phyloP scores from a whole-genome alignment of 305 asterid species.

The Ruellia speciosa region DNA sequence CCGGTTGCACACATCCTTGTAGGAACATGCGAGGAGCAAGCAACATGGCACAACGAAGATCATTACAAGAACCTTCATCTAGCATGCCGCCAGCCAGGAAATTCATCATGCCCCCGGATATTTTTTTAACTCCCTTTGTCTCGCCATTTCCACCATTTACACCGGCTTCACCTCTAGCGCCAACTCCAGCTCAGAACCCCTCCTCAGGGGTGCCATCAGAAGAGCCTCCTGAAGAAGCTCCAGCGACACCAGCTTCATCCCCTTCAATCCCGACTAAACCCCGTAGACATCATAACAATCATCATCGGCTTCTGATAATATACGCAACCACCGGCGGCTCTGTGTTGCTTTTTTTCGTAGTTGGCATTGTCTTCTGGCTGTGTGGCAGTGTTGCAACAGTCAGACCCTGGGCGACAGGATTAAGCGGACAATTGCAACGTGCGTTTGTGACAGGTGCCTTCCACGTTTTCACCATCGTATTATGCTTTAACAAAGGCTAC shows the following conservation, averaged over 20 bases:
- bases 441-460: slow-evolving; percentile 51
- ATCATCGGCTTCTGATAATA: slow-evolving; percentile 11
- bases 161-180: not conserved
- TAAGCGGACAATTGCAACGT: slow-evolving; percentile 61
- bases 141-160: not conserved
- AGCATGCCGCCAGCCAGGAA: not conserved
- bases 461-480: not conserved
- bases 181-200: not conserved
- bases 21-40: not conserved
- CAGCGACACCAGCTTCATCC: not conserved
- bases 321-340: slow-evolving; percentile 36
- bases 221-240: not conserved
- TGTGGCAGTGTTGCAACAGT: slow-evolving; percentile 43
- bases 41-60: not conserved
- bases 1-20: not conserved
- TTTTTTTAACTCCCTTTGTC: not conserved
- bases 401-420: slow-evolving; percentile 61
- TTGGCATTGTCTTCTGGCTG: slow-evolving; percentile 22
- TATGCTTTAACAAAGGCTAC: not conserved
- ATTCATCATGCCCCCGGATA: not conserved
- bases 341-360: slow-evolving; percentile 25
- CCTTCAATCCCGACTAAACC: not conserved
- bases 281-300: not conserved
- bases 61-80: not conserved
- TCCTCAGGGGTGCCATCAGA: not conserved